Percentiles rank a stretch among this genome's conserved stretches.
Evolutionary conservation across 208 protist genomes (phyloP).

Genomic region (Crithidia thermophila): DNA sequence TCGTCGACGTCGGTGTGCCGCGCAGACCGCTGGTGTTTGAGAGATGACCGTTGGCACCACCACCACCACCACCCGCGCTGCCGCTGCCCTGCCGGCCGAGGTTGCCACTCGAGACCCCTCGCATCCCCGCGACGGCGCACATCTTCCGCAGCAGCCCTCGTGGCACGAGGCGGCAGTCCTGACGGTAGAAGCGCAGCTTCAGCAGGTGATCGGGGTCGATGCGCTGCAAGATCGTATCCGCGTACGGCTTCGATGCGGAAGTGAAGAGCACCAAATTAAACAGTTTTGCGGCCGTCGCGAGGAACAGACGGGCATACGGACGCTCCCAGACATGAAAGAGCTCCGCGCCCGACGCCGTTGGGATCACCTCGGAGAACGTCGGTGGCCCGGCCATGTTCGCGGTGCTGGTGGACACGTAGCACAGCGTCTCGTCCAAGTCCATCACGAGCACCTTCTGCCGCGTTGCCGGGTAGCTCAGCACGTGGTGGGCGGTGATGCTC

Average conservation of each 20-base stretch:
- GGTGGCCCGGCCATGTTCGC: slow-evolving; percentile 62
- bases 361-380: slow-evolving; percentile 89
- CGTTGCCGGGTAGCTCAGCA: slow-evolving; percentile 86
- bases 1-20: too few relatives aligned
- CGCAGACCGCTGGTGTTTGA: too few relatives aligned
- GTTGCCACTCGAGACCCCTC: not conserved
- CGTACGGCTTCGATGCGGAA: slow-evolving; percentile 86
- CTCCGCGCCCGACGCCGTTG: slow-evolving; percentile 77
- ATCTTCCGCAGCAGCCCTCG: slow-evolving; percentile 48
- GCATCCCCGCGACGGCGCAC: slow-evolving; percentile 25
- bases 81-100: not conserved
- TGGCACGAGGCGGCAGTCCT: slow-evolving; percentile 71
- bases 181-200: slow-evolving; percentile 73
- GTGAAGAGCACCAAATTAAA: slow-evolving; percentile 91
- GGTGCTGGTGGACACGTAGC: slow-evolving; percentile 76
- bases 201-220: slow-evolving; percentile 80
- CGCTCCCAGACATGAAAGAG: slow-evolving; percentile 89
- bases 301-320: slow-evolving; percentile 72
- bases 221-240: slow-evolving; percentile 84
- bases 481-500: slow-evolving; percentile 82
- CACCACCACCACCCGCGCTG: too few relatives aligned
- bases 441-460: slow-evolving; percentile 91
- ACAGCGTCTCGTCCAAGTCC: slow-evolving; percentile 91
- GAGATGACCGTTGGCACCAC: too few relatives aligned
- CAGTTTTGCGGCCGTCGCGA: slow-evolving; percentile 69